phyloP scores from a whole-genome alignment of 2,329 filamentous ascomycete species.

The Dothistroma septosporum region DNA sequence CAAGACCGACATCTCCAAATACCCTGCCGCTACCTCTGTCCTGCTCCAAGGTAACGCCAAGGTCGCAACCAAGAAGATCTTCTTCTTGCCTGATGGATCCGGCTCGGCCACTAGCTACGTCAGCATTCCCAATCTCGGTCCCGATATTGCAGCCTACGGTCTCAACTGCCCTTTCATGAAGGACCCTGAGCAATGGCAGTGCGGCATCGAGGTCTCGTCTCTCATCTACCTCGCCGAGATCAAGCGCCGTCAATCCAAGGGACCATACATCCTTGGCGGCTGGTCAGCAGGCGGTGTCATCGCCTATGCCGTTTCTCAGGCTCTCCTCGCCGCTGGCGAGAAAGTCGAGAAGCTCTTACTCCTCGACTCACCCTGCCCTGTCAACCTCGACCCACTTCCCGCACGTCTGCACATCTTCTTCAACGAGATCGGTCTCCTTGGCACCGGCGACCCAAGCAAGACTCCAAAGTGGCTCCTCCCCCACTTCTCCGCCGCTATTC shows the following conservation, averaged over 20 bases:
- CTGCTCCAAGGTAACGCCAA: constrained; percentile 56
- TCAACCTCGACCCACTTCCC: constrained; percentile 49
- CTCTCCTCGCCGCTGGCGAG: constrained; percentile 47
- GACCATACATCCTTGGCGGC: constrained; percentile 54
- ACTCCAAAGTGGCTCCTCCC: constrained; percentile 69
- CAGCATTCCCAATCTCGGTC: constrained; percentile 52
- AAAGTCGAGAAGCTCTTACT: constrained; percentile 50
- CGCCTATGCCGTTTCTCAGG: constrained; percentile 50
- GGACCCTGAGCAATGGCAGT: constrained; percentile 61
- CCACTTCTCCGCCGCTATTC: constrained; percentile 67
- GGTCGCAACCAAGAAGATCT: constrained; percentile 53
- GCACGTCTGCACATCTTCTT: constrained; percentile 66
- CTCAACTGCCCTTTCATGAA: constrained; percentile 71
- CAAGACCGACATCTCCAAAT: constrained; percentile 41
- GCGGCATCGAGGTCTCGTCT: constrained; percentile 62
- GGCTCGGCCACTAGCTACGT: constrained; percentile 66
- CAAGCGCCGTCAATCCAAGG: constrained; percentile 63
- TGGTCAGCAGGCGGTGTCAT: constrained; percentile 56
- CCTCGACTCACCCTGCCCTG: constrained; percentile 52
- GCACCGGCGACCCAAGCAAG: constrained; percentile 55
- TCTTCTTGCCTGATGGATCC: constrained; percentile 51
- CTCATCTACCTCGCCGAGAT: constrained; percentile 65
- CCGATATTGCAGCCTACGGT: constrained; percentile 50
- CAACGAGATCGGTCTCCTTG: constrained; percentile 66
- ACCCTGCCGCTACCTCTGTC: constrained; percentile 52